Evolutionary conservation across 345 rosid genomes (phyloP), one percentile per base, ranked within the genome.

Genomic region (Brassica cretica): DNA sequence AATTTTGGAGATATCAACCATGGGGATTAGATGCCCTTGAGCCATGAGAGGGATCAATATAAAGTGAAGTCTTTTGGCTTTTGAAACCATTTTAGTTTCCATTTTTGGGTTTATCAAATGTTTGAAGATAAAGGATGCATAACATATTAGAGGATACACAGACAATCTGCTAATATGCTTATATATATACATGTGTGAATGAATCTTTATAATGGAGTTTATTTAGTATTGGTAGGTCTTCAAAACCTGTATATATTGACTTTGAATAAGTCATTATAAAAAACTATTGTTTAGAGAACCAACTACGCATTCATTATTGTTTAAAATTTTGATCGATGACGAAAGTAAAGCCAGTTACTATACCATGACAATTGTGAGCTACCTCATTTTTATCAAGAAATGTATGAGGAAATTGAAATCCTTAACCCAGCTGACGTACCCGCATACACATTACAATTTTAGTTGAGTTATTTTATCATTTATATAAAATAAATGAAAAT

Each of bases 11-110:
- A 91, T 86, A 76, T 93, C 98, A 30, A 91, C 82, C 85, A 93
- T 74, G 4, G 95, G 97, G 62, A 93, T 89, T 78, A 87, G 86
- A 82, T 91, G 97, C 2, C 98, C 98, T 75, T 88, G 98, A 2
- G 94, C 90, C 92, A 89, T 82, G 44, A 93, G 85, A 2, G 94
- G 98, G 74, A 91, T 69, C 56, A 93, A 61, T 25, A 91, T 84
- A 77, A 91, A 87, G 83, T 93, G 96, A 78, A 86, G 86, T 11
- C 72, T 76, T 61, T 41, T 64, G 8, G 82, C 11, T 14, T 63
- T 68, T 41, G 85, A 80, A 44, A 75, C 82, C 82, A 83, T 72
- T 21, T 19, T 64, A 9, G 77, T 51, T 60, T 62, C 15, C 60
- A 46, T 53, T 75, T 63, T 61, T 53, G 35, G 64, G 61, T 58